Base-by-base conservation (phyloP, 345 rosid species). In the Hibiscus syriacus region DNA sequence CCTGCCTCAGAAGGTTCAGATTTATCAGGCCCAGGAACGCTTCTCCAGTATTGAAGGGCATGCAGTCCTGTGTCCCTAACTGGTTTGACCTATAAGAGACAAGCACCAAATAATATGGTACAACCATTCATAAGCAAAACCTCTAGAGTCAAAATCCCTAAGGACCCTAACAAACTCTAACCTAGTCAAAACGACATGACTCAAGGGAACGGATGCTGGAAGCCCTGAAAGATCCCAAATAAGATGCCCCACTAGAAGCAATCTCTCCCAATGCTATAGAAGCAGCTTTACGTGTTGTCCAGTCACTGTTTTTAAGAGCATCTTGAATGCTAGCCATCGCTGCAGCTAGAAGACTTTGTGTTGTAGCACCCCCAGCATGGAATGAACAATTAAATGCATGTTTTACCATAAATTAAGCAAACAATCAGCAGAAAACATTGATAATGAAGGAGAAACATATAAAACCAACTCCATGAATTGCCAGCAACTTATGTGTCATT, bases 141-240 rank as follows among this genome's bases (percentile, higher is more conserved):
- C 66, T 59, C 69, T 2, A 22, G 48, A 36, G 55, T 13, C 25
- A 39, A 55, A 57, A 25, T 19, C 5, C 14, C n/a, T n/a, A n/a
- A 30, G 19, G n/a, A n/a, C n/a, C n/a, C n/a, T n/a, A 62, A 56
- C 1, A 2, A 69, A 29, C 64, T 59, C 68, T 22, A 71, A 88
- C 98, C 92, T 90, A 90, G 78, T 93, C 98, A 84, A 93, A 93
- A 73, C 97, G 97, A 74, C 97, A 88, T 17, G 91, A 84, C 64
- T 90, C 97, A 58, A 93, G 96, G 76, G 88, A 84, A 49, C 67
- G 70, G 46, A 87, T 80, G 77, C 89, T 86, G 48, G 97, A 88
- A 41, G 86, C 82, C 81, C 79, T 88, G 62, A 90, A 84, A 68
- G 85, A 71, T 72, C 80, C 92, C 79, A 88, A 70, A 80, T 78